Evolutionary conservation across 306 rosid species (phyloP), one percentile per base, ranked within the genome.

Genomic region (barrel medic (Medicago truncatula)): DNA sequence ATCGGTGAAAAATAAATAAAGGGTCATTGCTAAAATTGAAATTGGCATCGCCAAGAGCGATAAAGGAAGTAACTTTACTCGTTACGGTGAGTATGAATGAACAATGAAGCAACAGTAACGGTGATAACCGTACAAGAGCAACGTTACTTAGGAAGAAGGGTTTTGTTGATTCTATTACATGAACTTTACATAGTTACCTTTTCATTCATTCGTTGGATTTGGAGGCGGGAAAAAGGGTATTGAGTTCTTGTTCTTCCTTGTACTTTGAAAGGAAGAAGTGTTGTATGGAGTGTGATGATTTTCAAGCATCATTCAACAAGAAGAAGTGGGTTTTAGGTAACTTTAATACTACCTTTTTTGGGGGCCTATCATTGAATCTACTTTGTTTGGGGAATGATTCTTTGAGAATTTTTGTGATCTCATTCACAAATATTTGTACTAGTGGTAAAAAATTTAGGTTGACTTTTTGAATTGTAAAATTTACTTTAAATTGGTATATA

Each of bases 61-160:
- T 21, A 81, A 61, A 71, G 75, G 17, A 17, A 2, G 54, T 9
- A 79, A 79, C 82, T 78, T 83, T 56, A 65, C 43, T 12, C 13
- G 23, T 1, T 18, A 1, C n/a, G 11, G 9, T 28, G 40, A 70
- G 75, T 46, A 75, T n/a, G n/a, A n/a, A n/a, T 21, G 76, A 53
- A 39, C 12, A 4, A 12, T 1, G 56, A 18, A 74, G 76, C 9
- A 50, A 56, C 18, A 59, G 13, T 9, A 17, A 21, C 28, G 3
- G 28, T 53, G 17, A 67, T 4, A 39, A 9, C 12, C 7, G 61
- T 17, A 54, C 8, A 40, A 1, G 39, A 56, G 66, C 7, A 61
- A 62, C 21, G 64, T 58, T 15, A 71, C 86, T 81, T 78, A 60
- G 70, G 36, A 40, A 38, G 75, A 78, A 81, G 74, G 86, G 85